These are phyloP conservation scores for Avicennia marina DNA, from an alignment of 257 asterid genomes.

Conservation along the genomic window DNA sequence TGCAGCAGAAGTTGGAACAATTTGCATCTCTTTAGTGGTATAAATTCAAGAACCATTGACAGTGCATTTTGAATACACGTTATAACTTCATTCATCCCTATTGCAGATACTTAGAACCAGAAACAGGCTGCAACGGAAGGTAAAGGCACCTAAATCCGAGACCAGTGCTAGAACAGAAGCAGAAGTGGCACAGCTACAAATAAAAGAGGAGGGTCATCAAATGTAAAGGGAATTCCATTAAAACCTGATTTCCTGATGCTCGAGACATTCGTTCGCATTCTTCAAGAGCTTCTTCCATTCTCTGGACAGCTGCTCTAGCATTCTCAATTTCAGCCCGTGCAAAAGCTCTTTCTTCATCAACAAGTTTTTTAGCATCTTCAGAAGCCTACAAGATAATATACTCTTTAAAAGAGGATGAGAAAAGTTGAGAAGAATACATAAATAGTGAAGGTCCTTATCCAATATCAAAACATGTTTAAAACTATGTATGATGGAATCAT, in stretches of 20 bases:
- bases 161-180: too few species aligned
- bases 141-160: too few species aligned
- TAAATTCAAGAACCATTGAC: background rate
- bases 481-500: too few species aligned
- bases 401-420: background rate
- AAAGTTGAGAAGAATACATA: background rate
- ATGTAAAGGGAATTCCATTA: too few species aligned
- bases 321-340: constrained; percentile 91
- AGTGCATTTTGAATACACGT: too few species aligned
- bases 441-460: background rate
- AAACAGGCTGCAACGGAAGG: too few species aligned
- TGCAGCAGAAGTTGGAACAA: background rate
- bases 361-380: constrained; percentile 90
- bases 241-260: constrained; percentile 89
- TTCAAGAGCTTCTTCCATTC: constrained; percentile 96
- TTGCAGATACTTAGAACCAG: too few species aligned
- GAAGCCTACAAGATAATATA: constrained; percentile 58
- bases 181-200: too few species aligned
- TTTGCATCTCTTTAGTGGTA: background rate
- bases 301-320: constrained; percentile 96
- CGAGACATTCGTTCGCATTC: constrained; percentile 74
- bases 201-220: too few species aligned
- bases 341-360: constrained; percentile 89
- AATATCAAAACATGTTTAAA: too few species aligned
- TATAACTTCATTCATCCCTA: too few species aligned